Base-by-base conservation (phyloP, 495 filamentous ascomycete genomes). In the Cladorrhinum samala region DNA sequence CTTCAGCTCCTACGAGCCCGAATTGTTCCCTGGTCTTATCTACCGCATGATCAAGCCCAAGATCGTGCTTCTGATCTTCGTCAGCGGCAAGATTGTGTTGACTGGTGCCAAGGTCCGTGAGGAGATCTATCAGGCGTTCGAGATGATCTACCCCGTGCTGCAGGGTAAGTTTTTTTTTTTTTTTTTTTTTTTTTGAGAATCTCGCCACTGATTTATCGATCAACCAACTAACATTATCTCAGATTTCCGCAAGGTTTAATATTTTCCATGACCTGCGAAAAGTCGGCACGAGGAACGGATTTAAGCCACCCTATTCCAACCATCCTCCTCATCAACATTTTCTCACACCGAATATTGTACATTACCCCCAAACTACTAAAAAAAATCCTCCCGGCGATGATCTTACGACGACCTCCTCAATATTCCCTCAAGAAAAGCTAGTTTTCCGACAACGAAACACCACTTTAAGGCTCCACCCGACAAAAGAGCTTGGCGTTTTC, bases 41-140 rank as follows among this genome's bases (percentile, higher is more conserved):
- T 98, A 98, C 70, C 89, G 93, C 70, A 98, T 98, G 93, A 96
- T 97, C 81, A 96, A 96, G 80, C 93, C 93, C 20, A 97, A 97
- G 85, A 97, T 98, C 57, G 93, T 98, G 19, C 87, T 98, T 16
- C 72, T 98, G 72, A 97, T 98, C 68, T 98, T 98, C 78, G 93
- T 98, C 68, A 92, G 87, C 63, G 93, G 93, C 60, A 97, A 97
- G 81, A 98, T 97, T 55, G 94, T 97, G 64, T 76, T 98, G 69
- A 98, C 94, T 52, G 93, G 93, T 58, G 93, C 93, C 48, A 97
- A 98, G 70, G 92, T 98, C 52, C 87, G 93, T 55, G 93, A 98
- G 75, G 93, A 98, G 76, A 97, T 98, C 62, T 98, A 97, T 66
- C 89, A 93, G 68, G 92, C 92, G 18, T 97, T 97, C 65, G 93